Percentiles rank a stretch among this genome's conserved stretches.
Conservation (phyloP, 768 basidiomycete genomes). For the Pulveroboletus sp. region DNA sequence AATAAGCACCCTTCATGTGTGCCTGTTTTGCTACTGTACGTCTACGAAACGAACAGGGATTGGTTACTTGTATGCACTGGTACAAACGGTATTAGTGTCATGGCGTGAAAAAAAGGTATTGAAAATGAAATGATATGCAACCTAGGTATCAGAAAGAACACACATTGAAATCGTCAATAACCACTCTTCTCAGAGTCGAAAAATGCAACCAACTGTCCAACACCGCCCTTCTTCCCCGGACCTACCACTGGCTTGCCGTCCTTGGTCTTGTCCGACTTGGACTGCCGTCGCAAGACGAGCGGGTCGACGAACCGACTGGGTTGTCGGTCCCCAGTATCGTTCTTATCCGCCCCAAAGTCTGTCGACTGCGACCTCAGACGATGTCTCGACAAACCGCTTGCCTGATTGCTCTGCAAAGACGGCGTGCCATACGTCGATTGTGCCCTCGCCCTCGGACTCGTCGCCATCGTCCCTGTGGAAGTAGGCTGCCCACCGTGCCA, state of each 20-base stretch:
- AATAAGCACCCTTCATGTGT: neutral
- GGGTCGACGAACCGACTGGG: slow-evolving; percentile 71
- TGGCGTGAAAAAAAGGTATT: neutral
- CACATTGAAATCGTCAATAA: neutral
- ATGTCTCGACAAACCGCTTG: slow-evolving; percentile 17
- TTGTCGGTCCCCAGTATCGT: slow-evolving; percentile 9
- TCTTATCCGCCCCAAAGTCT: slow-evolving; percentile 27
- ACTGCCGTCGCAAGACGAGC: slow-evolving; percentile 64
- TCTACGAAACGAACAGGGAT: neutral
- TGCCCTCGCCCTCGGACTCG: slow-evolving; percentile 42
- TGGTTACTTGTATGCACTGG: neutral
- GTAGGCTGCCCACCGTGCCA: slow-evolving; percentile 9
- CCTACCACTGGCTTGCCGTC: slow-evolving; percentile 38
- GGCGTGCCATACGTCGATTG: slow-evolving; percentile 55
- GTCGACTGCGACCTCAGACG: slow-evolving; percentile 41
- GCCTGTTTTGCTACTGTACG: neutral
- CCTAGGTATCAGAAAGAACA: neutral
- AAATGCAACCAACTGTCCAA: slow-evolving; percentile 81
- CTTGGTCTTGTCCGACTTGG: slow-evolving; percentile 41
- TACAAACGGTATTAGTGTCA: slow-evolving; percentile 4
- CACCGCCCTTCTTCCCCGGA: slow-evolving; percentile 59
- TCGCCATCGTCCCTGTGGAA: neutral
- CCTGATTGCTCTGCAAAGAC: slow-evolving; percentile 30
- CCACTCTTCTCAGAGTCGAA: slow-evolving; percentile 50
- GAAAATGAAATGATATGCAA: neutral